These are phyloP conservation scores for Acorus calamus DNA, from an alignment of 106 monocot species.

Conservation along the genomic window DNA sequence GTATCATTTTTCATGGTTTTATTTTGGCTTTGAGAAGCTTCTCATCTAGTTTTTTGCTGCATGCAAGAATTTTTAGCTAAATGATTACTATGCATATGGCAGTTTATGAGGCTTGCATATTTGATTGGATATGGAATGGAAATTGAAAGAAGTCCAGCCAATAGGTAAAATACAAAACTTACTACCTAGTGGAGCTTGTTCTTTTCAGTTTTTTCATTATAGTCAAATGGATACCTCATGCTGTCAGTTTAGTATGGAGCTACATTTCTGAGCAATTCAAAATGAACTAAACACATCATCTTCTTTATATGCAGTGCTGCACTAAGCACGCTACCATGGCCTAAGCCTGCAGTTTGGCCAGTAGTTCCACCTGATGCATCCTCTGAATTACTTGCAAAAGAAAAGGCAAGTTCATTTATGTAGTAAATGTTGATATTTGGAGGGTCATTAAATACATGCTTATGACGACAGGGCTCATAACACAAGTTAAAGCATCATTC, in stretches of 20 bases:
- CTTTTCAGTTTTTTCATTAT: no score
- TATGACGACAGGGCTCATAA: no score
- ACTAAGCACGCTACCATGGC: conserved; percentile 99
- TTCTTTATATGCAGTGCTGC: conserved; percentile 59
- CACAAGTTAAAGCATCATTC: no score
- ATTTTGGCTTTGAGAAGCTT: no score
- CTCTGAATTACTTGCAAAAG: conserved; percentile 61
- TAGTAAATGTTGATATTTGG: not conserved
- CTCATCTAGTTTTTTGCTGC: not conserved
- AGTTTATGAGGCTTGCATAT: conserved; percentile 99
- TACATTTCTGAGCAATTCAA: not conserved
- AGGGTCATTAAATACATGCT: no score
- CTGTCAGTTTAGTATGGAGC: no score
- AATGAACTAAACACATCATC: not conserved
- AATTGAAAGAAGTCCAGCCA: conserved; percentile 80
- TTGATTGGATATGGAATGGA: conserved; percentile 80
- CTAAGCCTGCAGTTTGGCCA: conserved; percentile 91
- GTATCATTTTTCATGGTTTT: no score
- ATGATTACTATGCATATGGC: conserved; percentile 14
- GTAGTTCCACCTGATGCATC: conserved; percentile 68
- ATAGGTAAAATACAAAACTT: conserved; percentile 47
- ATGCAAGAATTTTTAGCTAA: not conserved
- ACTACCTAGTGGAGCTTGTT: not conserved
- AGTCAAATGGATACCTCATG: no score
- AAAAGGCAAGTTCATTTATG: conserved; percentile 59